Base-by-base conservation (phyloP, 2,329 filamentous ascomycete genomes). In the Cryphonectria naterciae region DNA sequence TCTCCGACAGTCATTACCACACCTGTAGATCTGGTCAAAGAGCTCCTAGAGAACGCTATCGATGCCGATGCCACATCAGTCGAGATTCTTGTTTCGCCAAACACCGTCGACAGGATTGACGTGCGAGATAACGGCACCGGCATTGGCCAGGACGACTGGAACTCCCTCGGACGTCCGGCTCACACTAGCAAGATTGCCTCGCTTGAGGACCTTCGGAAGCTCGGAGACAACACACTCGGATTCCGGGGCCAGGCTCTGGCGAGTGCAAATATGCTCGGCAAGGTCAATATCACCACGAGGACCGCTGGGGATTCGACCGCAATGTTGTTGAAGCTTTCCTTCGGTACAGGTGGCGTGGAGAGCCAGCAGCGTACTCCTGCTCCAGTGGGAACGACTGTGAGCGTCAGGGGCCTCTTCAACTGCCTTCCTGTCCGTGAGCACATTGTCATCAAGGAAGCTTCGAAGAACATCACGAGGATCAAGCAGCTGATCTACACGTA, bases 161-260 rank as follows among this genome's bases (percentile, higher is more conserved):
- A 85, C 22, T 78, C 85, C 6, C 83, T 93, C 2, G 92, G 91
- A n/a, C 86, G 85, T 68, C 85, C 85, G n/a, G 88, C 90, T 41
- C 87, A 92, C 75, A 95, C 93, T 1, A 94, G 91, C 83, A 95
- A 95, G 80, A 84, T 95, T 60, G 82, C 81, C 65, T 82, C 82
- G n/a, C 87, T 92, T 70, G 84, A 88, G 0, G 91, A 94, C 65
- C 81, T 94, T 52, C 83, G 81, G 66, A 78, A 76, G 1, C 80
- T 90, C 28, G 88, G 87, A 10, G 85, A 87, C 1, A 83, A 81
- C 60, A 90, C 86, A 43, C 84, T 95, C n/a, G 93, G 93, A 1
- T 95, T 95, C 76, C 87, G 93, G 49, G 93, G 93, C 28, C 88
- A 93, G 76, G 92, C 92, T 22, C 81, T 95, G 72, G 91, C 92